Evolutionary conservation across 768 basidiomycete genomes (phyloP).

Genomic region (Lactarius tabidus): DNA sequence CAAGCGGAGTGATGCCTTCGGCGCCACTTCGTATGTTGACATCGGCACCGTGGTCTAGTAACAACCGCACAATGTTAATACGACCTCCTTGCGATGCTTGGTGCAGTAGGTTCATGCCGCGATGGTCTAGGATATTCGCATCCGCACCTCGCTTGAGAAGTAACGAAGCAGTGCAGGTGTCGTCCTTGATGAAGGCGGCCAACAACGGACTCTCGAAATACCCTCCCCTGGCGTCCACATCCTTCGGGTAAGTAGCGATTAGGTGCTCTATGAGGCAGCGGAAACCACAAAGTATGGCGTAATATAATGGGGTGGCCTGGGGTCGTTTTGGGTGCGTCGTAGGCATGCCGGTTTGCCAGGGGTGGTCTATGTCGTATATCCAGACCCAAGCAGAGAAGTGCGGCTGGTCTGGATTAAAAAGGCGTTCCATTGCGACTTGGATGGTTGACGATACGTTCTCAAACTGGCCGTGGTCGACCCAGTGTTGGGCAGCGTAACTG

Average conservation of each 20-base stretch:
- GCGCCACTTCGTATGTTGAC: too few species aligned
- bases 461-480: background rate
- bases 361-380: background rate
- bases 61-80: background rate
- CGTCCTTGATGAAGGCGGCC: background rate
- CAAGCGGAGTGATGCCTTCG: too few species aligned
- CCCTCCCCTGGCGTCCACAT: background rate
- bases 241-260: background rate
- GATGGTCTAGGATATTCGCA: background rate
- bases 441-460: background rate
- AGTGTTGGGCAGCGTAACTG: background rate
- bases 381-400: constrained; percentile 1
- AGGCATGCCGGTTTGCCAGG: background rate
- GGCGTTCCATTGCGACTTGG: background rate
- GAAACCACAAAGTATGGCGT: background rate
- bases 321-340: background rate
- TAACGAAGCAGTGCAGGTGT: too few species aligned
- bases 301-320: background rate
- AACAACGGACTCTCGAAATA: background rate
- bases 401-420: background rate
- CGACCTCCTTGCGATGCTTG: background rate
- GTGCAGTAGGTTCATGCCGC: background rate
- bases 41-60: background rate
- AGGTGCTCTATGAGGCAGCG: background rate
- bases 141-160: constrained; percentile 3